phyloP scores from a whole-genome alignment of 2,329 filamentous ascomycete genomes.

The Neopestalotiopsis sp. region DNA sequence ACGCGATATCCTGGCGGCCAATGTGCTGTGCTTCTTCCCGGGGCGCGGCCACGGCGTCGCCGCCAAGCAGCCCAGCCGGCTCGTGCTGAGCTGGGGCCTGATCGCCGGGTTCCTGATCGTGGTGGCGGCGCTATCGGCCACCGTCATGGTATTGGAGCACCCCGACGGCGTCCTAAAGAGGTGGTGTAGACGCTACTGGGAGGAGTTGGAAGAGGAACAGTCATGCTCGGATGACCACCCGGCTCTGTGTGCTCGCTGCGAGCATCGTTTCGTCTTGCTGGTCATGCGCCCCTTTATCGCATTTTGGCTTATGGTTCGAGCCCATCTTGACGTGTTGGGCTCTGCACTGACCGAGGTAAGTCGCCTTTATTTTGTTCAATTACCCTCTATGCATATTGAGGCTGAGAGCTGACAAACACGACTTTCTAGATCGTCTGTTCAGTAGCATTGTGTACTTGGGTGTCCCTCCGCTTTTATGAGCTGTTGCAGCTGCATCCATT shows the following conservation, averaged over 20 bases:
- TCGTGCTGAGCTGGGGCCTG: constrained; percentile 19
- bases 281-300: constrained; percentile 29
- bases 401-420: neutral
- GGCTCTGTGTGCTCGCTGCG: constrained; percentile 29
- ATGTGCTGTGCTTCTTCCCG: constrained; percentile 31
- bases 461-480: neutral
- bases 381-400: neutral
- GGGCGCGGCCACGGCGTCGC: constrained; percentile 19
- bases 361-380: neutral
- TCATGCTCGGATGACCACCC: constrained; percentile 24
- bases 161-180: constrained; percentile 26
- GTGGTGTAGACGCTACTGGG: constrained; percentile 29
- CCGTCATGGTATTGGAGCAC: constrained; percentile 15
- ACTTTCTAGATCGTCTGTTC: neutral
- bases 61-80: neutral
- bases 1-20: constrained; percentile 22
- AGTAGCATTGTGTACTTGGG: neutral
- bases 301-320: constrained; percentile 30
- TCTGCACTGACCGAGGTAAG: constrained; percentile 26
- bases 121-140: constrained; percentile 14
- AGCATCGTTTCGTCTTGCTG: constrained; percentile 30
- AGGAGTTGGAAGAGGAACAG: constrained; percentile 27
- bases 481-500: constrained; percentile 8
- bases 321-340: constrained; percentile 29
- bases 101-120: constrained; percentile 23